Percentiles rank a stretch among this genome's conserved stretches.
Evolutionary conservation across 257 asterid genomes (phyloP).

Genomic region (Orobanche coerulescens): DNA sequence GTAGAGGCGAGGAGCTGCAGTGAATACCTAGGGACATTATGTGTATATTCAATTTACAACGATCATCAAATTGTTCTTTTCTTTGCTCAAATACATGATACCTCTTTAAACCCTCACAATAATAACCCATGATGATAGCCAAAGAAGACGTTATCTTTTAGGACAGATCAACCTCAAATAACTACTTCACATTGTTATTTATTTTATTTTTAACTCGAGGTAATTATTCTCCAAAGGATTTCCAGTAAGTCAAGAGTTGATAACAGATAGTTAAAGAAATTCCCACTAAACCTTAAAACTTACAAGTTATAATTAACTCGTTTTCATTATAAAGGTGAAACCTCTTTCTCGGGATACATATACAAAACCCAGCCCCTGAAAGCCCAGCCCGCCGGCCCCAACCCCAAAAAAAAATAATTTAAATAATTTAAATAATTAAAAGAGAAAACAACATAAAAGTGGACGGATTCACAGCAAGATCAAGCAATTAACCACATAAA

Average conservation of each 20-base stretch:
- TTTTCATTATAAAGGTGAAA: not conserved
- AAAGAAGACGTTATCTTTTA: not conserved
- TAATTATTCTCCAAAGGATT: not conserved
- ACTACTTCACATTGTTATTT: not conserved
- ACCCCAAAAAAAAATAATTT: not conserved
- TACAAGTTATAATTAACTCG: not conserved
- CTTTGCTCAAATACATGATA: not conserved
- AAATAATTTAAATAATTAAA: too few relatives aligned
- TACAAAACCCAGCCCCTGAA: not conserved
- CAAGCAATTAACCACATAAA: not conserved
- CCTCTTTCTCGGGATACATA: not conserved
- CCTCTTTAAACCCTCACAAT: not conserved
- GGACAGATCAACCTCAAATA: not conserved
- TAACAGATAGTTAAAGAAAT: constrained; percentile 10
- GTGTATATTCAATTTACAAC: not conserved
- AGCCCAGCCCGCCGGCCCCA: constrained; percentile 6
- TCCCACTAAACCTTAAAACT: not conserved
- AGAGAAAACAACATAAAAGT: not conserved
- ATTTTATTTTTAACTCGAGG: not conserved
- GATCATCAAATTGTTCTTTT: not conserved
- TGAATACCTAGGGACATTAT: not conserved
- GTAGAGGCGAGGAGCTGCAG: not conserved
- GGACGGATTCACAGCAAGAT: constrained; percentile 3
- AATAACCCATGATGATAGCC: not conserved
- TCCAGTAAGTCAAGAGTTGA: not conserved